Percentiles rank a stretch among this genome's conserved stretches.
Conservation (phyloP, 441 rosid genomes). For the Adansonia gregorii region DNA sequence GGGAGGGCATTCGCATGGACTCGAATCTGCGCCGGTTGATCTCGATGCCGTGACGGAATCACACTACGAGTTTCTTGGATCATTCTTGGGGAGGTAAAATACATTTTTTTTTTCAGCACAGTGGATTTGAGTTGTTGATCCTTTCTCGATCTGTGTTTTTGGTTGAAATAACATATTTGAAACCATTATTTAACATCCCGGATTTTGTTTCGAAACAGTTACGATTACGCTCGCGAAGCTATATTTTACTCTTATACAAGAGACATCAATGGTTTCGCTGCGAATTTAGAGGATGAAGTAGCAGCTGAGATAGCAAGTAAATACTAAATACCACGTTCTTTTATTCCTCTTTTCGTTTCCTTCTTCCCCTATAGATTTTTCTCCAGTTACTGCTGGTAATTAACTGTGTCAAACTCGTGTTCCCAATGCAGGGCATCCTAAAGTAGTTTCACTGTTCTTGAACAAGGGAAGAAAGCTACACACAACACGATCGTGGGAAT, state of each 20-base stretch:
- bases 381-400: neutral
- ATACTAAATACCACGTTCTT: neutral
- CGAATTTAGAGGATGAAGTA: slow-evolving; percentile 47
- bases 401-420: neutral
- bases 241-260: slow-evolving; percentile 69
- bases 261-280: slow-evolving; percentile 77
- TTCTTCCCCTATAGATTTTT: neutral
- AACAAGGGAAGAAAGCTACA: slow-evolving; percentile 66
- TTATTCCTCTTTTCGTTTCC: neutral
- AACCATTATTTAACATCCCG: neutral
- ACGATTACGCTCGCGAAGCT: slow-evolving; percentile 42
- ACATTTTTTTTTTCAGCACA: neutral
- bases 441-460: slow-evolving; percentile 64
- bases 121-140: too few species aligned
- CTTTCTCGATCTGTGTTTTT: neutral
- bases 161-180: neutral
- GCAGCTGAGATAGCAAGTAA: slow-evolving; percentile 52
- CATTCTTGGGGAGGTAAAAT: slow-evolving; percentile 54
- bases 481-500: slow-evolving; percentile 78
- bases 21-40: slow-evolving; percentile 37
- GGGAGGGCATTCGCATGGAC: slow-evolving; percentile 59
- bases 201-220: slow-evolving; percentile 37
- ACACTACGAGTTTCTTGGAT: slow-evolving; percentile 55
- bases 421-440: slow-evolving; percentile 53
- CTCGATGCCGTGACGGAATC: slow-evolving; percentile 46